Percentiles rank a stretch among this genome's conserved stretches.
These are phyloP conservation scores for Cercospora janseana DNA, from an alignment of 2,329 filamentous ascomycete genomes.

Conservation along the genomic window DNA sequence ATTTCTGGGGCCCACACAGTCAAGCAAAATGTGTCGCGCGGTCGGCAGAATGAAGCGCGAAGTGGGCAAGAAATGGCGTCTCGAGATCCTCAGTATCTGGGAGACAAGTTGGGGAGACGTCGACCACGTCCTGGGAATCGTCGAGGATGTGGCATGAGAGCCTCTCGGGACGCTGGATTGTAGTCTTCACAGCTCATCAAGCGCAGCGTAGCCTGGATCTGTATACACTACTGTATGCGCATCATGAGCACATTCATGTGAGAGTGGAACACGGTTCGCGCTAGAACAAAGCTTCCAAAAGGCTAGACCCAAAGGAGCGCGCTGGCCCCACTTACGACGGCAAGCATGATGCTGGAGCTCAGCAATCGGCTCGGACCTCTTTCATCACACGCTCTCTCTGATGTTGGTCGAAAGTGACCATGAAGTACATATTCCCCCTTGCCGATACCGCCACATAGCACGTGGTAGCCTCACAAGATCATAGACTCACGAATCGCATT, in stretches of 20 bases:
- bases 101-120: slow-evolving; percentile 56
- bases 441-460: not conserved
- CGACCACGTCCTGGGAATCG: slow-evolving; percentile 50
- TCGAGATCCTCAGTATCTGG: slow-evolving; percentile 53
- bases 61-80: slow-evolving; percentile 41
- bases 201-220: too few species aligned
- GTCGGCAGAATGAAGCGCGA: slow-evolving; percentile 51
- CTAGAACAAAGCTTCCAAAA: too few species aligned
- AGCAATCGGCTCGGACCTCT: too few species aligned
- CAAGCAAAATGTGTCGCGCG: slow-evolving; percentile 46
- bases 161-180: too few species aligned
- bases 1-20: slow-evolving; percentile 40
- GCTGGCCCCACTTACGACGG: not conserved
- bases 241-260: too few species aligned
- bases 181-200: too few species aligned
- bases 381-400: slow-evolving; percentile 1
- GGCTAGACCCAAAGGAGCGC: not conserved
- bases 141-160: slow-evolving; percentile 16
- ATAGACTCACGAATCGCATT: too few species aligned
- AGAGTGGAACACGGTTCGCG: too few species aligned
- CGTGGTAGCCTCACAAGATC: too few species aligned
- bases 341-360: not conserved
- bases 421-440: not conserved
- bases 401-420: not conserved
- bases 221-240: too few species aligned